A percentile compares a stretch with the other conserved stretches of the same genome.
Evolutionary conservation across 805 yeast genomes (phyloP).

Genomic region (Wickerhamomyces subpelliculosus): DNA sequence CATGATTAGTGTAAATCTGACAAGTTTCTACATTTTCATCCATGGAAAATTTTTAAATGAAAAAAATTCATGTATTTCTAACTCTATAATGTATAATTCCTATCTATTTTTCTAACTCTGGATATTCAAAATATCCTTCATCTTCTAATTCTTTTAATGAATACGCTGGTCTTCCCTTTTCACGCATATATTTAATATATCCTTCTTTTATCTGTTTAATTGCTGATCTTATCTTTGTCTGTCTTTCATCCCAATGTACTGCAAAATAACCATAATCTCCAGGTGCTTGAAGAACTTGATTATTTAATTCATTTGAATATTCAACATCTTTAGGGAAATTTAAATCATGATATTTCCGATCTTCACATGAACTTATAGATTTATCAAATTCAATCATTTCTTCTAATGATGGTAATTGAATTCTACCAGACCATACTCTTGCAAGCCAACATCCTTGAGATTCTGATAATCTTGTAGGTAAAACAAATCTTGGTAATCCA

Average conservation of each 20-base stretch:
- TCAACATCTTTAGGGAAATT: slow-evolving; percentile 51
- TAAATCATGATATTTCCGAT: slow-evolving; percentile 44
- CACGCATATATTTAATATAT: slow-evolving; percentile 32
- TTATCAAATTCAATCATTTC: slow-evolving; percentile 41
- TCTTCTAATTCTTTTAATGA: slow-evolving; percentile 33
- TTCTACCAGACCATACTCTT: slow-evolving; percentile 50
- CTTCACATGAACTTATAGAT: slow-evolving; percentile 38
- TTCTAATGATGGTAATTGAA: slow-evolving; percentile 39
- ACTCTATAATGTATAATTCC: too few relatives aligned
- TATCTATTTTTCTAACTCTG: slow-evolving; percentile 9
- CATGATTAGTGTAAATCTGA: too few relatives aligned
- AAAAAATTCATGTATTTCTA: too few relatives aligned
- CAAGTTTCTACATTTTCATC: too few relatives aligned
- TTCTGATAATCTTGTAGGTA: slow-evolving; percentile 57
- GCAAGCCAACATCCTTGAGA: slow-evolving; percentile 62
- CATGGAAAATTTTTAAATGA: too few relatives aligned
- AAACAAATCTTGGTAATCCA: slow-evolving; percentile 52
- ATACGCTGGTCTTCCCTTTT: slow-evolving; percentile 30
- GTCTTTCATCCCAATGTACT: slow-evolving; percentile 44
- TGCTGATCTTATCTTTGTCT: slow-evolving; percentile 34
- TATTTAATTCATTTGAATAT: slow-evolving; percentile 42
- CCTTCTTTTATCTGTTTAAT: slow-evolving; percentile 38
- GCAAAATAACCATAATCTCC: slow-evolving; percentile 40
- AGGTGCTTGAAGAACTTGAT: slow-evolving; percentile 29
- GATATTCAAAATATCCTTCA: slow-evolving; percentile 27